Conservation (phyloP, 768 basidiomycete genomes). For the Termitomyces sp. region DNA sequence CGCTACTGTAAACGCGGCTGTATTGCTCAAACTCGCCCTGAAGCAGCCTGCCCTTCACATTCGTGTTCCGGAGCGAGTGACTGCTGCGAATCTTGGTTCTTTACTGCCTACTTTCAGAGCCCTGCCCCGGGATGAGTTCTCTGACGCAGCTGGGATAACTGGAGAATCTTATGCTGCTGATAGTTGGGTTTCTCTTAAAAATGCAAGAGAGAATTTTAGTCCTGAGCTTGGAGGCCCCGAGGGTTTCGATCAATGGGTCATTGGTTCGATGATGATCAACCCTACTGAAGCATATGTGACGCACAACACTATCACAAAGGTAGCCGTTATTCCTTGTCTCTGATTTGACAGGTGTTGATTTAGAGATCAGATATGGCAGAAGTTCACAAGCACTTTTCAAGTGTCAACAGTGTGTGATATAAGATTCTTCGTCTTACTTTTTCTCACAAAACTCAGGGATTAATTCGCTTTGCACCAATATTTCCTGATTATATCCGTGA, state of each 20-base stretch:
- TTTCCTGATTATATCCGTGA: conserved; percentile 55
- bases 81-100: conserved; percentile 30
- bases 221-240: conserved; percentile 48
- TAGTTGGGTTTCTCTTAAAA: conserved; percentile 49
- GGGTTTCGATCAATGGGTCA: conserved; percentile 66
- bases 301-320: conserved; percentile 67
- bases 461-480: conserved; percentile 50
- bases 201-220: conserved; percentile 50
- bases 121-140: conserved; percentile 31
- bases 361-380: conserved; percentile 61
- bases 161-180: conserved; percentile 35
- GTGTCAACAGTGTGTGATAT: conserved; percentile 37
- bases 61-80: conserved; percentile 34
- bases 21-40: conserved; percentile 49
- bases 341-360: not conserved
- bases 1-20: conserved; percentile 53
- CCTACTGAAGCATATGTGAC: conserved; percentile 68
- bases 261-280: conserved; percentile 56
- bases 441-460: conserved; percentile 22
- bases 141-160: conserved; percentile 29
- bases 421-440: not conserved
- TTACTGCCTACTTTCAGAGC: conserved; percentile 50
- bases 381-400: conserved; percentile 52
- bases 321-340: conserved; percentile 12
- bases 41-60: conserved; percentile 59